phyloP scores from a whole-genome alignment of 2,329 filamentous ascomycete species.

The Neonectria neomacrospora region DNA sequence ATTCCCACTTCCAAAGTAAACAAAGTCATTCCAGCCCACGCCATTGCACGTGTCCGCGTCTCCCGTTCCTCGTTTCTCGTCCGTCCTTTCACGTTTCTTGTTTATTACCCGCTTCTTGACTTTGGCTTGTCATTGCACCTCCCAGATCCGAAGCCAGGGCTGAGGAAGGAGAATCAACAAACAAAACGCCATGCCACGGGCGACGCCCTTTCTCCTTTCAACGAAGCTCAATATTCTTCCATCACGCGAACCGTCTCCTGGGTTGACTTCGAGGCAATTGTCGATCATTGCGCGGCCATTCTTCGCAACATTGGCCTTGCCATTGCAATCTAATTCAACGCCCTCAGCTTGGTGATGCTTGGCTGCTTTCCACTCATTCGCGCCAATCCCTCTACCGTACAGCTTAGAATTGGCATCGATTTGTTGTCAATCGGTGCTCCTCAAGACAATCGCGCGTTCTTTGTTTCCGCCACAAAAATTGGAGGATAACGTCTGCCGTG shows the following conservation, averaged over 20 bases:
- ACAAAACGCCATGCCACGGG: background rate
- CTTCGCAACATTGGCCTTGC: background rate
- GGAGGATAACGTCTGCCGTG: background rate
- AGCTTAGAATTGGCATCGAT: background rate
- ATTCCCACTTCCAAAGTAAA: slow-evolving; percentile 5
- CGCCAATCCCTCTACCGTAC: background rate
- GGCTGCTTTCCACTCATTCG: background rate
- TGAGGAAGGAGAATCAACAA: background rate
- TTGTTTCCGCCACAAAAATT: background rate
- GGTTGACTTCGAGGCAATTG: background rate
- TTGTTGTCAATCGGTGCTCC: background rate
- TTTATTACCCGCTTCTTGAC: background rate
- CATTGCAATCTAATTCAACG: background rate
- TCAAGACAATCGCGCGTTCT: background rate
- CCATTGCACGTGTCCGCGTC: background rate
- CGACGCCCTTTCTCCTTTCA: background rate
- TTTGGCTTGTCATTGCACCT: background rate
- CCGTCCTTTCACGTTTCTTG: background rate
- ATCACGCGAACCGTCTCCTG: background rate
- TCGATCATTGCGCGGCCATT: background rate
- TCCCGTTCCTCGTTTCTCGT: background rate
- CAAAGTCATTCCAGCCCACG: slow-evolving; percentile 11
- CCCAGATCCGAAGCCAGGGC: background rate
- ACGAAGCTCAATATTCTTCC: background rate
- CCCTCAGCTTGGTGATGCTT: background rate